phyloP scores from a whole-genome alignment of 768 basidiomycete genomes.

The Tricholoma bakamatsutake region DNA sequence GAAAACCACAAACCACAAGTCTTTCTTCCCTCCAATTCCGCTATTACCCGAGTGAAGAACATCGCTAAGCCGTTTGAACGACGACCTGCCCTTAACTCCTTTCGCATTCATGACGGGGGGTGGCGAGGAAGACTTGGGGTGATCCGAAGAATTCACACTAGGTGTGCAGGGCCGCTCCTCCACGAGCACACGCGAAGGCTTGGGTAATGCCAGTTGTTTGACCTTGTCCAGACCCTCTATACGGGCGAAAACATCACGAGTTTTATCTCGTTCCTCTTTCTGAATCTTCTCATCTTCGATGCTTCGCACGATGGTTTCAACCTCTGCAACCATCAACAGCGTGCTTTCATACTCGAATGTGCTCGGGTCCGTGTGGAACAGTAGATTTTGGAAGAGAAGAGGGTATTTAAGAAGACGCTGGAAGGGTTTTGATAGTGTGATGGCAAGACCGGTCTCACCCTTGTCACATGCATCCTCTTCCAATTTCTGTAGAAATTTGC shows the following conservation, averaged over 20 bases:
- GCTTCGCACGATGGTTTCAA: slow-evolving; percentile 91
- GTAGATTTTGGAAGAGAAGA: slow-evolving; percentile 92
- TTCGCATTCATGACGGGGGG: slow-evolving; percentile 44
- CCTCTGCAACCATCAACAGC: slow-evolving; percentile 93
- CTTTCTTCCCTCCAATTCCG: slow-evolving; percentile 66
- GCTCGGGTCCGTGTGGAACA: slow-evolving; percentile 95
- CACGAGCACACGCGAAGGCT: slow-evolving; percentile 81
- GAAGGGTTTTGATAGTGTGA: slow-evolving; percentile 95
- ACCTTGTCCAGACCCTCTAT: slow-evolving; percentile 96
- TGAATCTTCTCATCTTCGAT: slow-evolving; percentile 98
- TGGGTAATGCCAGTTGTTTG: slow-evolving; percentile 86
- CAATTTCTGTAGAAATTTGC: slow-evolving; percentile 65
- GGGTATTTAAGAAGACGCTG: slow-evolving; percentile 96
- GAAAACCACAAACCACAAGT: slow-evolving; percentile 93
- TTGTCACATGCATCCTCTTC: slow-evolving; percentile 79
- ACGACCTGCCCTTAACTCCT: slow-evolving; percentile 74
- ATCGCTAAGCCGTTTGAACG: slow-evolving; percentile 86
- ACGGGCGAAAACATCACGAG: slow-evolving; percentile 89
- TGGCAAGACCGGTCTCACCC: slow-evolving; percentile 92
- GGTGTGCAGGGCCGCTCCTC: slow-evolving; percentile 61
- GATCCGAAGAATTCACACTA: slow-evolving; percentile 19
- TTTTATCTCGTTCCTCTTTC: slow-evolving; percentile 93
- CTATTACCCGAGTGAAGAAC: slow-evolving; percentile 56
- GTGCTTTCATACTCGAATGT: slow-evolving; percentile 97
- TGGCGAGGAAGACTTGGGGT: slow-evolving; percentile 34